A percentile compares a stretch with the other conserved stretches of the same genome.
Evolutionary conservation across 768 basidiomycete genomes (phyloP).

Genomic region (Tulasnella sp.): DNA sequence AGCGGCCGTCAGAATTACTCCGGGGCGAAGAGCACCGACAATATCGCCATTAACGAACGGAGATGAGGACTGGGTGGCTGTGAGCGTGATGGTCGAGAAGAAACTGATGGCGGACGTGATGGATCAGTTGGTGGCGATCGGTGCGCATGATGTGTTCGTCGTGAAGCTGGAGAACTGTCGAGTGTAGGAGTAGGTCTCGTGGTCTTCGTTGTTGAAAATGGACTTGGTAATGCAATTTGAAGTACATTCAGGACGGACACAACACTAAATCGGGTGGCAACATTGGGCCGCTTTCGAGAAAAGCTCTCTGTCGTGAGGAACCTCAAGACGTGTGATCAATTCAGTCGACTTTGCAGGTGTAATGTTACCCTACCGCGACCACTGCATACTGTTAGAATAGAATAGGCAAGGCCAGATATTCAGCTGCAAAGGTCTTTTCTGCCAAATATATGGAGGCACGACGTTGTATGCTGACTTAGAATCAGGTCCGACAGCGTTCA

Average conservation of each 20-base stretch:
- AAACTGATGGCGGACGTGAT: constrained; percentile 67
- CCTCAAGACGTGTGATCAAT: no score
- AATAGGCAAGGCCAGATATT: no score
- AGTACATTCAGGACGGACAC: neutral
- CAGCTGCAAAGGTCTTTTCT: no score
- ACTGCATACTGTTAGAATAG: no score
- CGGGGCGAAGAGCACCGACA: constrained; percentile 82
- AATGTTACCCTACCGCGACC: no score
- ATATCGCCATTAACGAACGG: constrained; percentile 40
- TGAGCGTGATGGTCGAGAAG: constrained; percentile 88
- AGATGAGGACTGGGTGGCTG: constrained; percentile 76
- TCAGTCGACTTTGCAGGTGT: no score
- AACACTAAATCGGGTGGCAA: no score
- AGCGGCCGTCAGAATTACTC: constrained; percentile 60
- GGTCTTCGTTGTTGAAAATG: neutral
- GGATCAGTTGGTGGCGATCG: constrained; percentile 72
- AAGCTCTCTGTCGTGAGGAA: no score
- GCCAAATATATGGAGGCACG: no score
- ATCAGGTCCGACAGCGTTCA: no score
- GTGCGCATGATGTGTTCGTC: constrained; percentile 85
- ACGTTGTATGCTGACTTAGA: no score
- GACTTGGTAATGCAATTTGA: neutral
- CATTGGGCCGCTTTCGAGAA: no score
- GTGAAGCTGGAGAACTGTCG: constrained; percentile 90
- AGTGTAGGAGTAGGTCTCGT: constrained; percentile 36